A percentile compares a stretch with the other conserved stretches of the same genome.
Evolutionary conservation across 495 filamentous ascomycete species (phyloP).

Genomic region (Cryomyces minteri): DNA sequence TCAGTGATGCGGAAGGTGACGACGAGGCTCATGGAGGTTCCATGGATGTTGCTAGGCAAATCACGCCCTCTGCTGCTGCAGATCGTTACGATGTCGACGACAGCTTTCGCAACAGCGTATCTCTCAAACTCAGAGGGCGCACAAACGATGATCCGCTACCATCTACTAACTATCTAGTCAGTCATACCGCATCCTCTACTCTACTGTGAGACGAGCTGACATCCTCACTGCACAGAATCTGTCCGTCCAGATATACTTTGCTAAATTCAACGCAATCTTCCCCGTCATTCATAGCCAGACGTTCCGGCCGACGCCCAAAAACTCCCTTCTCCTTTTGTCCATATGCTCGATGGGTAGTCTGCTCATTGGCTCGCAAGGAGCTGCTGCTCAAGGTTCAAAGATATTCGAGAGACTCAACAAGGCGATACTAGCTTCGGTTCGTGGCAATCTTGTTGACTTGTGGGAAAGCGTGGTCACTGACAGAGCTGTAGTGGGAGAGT

Average conservation of each 20-base stretch:
- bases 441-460: neutral
- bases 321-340: slow-evolving; percentile 18
- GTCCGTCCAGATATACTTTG: slow-evolving; percentile 17
- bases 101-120: neutral
- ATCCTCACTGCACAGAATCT: slow-evolving; percentile 10
- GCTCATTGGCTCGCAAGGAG: slow-evolving; percentile 15
- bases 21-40: neutral
- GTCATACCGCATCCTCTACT: too few species aligned
- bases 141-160: neutral
- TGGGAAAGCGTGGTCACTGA: neutral
- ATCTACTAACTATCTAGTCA: neutral
- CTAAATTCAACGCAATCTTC: slow-evolving; percentile 14
- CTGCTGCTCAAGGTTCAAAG: slow-evolving; percentile 12
- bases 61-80: neutral
- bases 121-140: neutral
- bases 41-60: neutral
- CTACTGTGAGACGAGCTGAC: too few species aligned
- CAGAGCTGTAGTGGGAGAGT: neutral
- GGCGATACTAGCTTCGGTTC: slow-evolving; percentile 17
- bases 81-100: neutral
- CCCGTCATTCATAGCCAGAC: slow-evolving; percentile 18
- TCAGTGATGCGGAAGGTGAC: neutral
- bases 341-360: slow-evolving; percentile 22
- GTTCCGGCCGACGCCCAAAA: slow-evolving; percentile 15
- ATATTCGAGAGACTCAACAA: slow-evolving; percentile 22